Percentiles rank a stretch among this genome's conserved stretches.
Evolutionary conservation across 2,329 filamentous ascomycete species (phyloP).

Genomic region (Fusarium euwallaceae): DNA sequence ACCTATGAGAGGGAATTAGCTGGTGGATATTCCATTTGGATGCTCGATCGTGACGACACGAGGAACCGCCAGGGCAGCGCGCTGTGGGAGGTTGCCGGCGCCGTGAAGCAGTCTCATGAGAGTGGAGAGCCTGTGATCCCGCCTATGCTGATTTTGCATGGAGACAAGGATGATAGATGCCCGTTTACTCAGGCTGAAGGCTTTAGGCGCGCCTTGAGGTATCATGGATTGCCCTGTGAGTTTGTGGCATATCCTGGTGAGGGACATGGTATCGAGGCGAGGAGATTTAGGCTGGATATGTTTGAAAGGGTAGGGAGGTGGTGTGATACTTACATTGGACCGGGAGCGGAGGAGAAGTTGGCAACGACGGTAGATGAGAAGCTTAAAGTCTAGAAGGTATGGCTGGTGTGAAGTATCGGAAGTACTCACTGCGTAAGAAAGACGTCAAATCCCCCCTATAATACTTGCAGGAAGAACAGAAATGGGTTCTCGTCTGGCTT

Average conservation of each 20-base stretch:
- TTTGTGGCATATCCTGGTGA: conserved; percentile 30
- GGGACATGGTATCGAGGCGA: conserved; percentile 10
- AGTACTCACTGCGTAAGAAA: too few species aligned
- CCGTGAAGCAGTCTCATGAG: conserved; percentile 8
- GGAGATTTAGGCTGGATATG: conserved; percentile 36
- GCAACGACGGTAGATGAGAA: not conserved
- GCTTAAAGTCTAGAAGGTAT: not conserved
- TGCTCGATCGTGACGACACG: conserved; percentile 10
- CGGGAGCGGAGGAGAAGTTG: not conserved
- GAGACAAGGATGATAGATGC: conserved; percentile 26
- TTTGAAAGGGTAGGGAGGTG: conserved; percentile 26
- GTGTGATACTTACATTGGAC: conserved; percentile 27
- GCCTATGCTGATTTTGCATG: conserved; percentile 32
- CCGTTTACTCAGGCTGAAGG: conserved; percentile 29
- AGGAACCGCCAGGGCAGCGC: conserved; percentile 30
- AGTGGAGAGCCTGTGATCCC: conserved; percentile 10
- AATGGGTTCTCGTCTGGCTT: too few species aligned
- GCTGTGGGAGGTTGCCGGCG: conserved; percentile 22
- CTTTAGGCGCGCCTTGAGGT: conserved; percentile 21
- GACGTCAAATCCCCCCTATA: too few species aligned
- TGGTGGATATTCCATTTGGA: conserved; percentile 18
- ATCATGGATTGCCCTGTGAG: conserved; percentile 14
- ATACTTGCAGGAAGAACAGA: too few species aligned
- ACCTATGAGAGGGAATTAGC: conserved; percentile 29
- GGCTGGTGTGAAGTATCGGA: not conserved